A percentile compares a stretch with the other conserved stretches of the same genome.
These are phyloP conservation scores for Exophiala viscosa DNA, from an alignment of 2,329 filamentous ascomycete genomes.

Conservation along the genomic window DNA sequence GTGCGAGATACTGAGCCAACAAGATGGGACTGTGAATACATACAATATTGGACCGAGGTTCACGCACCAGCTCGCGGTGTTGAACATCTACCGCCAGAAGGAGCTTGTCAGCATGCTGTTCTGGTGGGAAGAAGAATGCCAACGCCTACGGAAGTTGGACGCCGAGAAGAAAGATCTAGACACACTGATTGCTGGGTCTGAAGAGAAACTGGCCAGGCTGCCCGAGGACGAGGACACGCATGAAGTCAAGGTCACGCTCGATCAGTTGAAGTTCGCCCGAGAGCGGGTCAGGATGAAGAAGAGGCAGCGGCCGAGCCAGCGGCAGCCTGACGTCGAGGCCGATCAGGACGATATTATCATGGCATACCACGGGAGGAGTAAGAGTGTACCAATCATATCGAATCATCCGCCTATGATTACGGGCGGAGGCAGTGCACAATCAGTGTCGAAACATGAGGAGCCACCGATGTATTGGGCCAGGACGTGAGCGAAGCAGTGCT, in stretches of 20 bases:
- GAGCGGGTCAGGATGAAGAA: conserved; percentile 24
- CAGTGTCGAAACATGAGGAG: no score
- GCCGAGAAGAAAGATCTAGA: conserved; percentile 21
- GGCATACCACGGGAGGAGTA: conserved; percentile 18
- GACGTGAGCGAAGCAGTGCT: neutral
- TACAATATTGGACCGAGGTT: conserved; percentile 21
- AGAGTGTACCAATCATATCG: conserved; percentile 10
- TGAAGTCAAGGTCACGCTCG: conserved; percentile 9
- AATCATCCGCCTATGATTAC: neutral
- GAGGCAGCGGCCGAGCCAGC: conserved; percentile 22
- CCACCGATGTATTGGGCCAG: no score
- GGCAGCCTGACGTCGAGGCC: conserved; percentile 17
- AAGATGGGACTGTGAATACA: conserved; percentile 20
- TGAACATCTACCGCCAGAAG: conserved; percentile 16
- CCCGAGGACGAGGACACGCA: conserved; percentile 1
- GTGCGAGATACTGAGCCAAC: conserved; percentile 6
- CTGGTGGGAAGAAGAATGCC: conserved; percentile 27
- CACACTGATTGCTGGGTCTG: conserved; percentile 6
- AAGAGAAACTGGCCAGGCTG: neutral
- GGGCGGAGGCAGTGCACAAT: no score
- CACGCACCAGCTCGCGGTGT: conserved; percentile 17
- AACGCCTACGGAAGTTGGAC: conserved; percentile 20
- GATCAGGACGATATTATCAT: conserved; percentile 20
- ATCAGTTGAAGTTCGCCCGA: conserved; percentile 23
- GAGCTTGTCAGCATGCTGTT: conserved; percentile 22